Base-by-base conservation (phyloP, 2,329 filamentous ascomycete genomes). In the Xylaria sp. region DNA sequence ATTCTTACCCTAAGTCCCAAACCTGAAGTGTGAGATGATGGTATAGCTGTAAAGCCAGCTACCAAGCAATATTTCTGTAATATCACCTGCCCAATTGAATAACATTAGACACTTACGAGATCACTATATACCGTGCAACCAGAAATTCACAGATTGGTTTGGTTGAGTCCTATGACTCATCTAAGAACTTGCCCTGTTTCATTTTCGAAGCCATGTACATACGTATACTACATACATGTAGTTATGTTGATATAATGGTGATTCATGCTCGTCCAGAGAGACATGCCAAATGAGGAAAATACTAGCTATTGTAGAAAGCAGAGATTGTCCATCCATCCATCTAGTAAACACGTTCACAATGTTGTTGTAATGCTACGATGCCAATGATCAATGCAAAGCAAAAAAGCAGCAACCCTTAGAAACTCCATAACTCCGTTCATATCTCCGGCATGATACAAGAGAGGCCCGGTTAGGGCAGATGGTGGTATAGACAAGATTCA, bases 401-500 rank as follows among this genome's bases (percentile, higher is more conserved):
- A 33, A 51, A 11, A 29, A 66, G 33, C 17, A 50, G 33, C 33
- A 65, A 44, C 39, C 13, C 13, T 44, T 22, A 20, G 36, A 54
- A 66, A 60, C 56, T 49, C 67, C 61, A 45, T 20, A 65, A 69
- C 67, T 53, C 67, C 61, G 44, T 53, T 44, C 42, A 42, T 53
- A 62, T 63, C 15, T 53, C 51, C 25, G 45, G 36, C 61, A 59
- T 67, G 47, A 61, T 67, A 59, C 53, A 65, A 67, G 44, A 60
- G 59, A 61, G 38, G 54, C 36, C 65, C 65, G 3, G 38, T 39
- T 22, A 59, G 53, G 66, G 49, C 60, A 45, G 55, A 51, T 50
- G 29, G 49, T 51, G 56, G 69, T 73, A 73, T 74, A 73, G 69
- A 71, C 69, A 73, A 65, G 51, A 68, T 62, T 51, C 25, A 60